These are phyloP conservation scores for Cytospora piceicola DNA, from an alignment of 2,329 filamentous ascomycete genomes.

Conservation along the genomic window DNA sequence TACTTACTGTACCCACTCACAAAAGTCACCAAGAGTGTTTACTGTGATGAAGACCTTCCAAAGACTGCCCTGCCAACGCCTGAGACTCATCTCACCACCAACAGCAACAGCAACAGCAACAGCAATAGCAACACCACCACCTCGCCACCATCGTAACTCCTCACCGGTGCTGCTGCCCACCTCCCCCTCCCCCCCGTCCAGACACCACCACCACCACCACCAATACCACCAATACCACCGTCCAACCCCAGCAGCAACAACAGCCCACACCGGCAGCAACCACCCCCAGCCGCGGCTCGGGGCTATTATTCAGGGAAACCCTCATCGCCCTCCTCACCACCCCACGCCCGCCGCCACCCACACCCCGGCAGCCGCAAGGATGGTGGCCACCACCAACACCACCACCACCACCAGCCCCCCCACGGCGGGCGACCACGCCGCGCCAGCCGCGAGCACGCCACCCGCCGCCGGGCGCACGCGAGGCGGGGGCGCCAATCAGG, in stretches of 20 bases:
- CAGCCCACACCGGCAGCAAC: not conserved
- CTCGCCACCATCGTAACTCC: not conserved
- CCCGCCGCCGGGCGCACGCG: conserved; percentile 21
- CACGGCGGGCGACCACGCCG: not conserved
- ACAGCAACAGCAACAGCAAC: not conserved
- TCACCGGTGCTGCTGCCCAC: too few species aligned
- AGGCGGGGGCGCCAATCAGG: not conserved
- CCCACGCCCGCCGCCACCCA: not conserved
- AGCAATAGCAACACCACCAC: not conserved
- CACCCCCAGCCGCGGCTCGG: not conserved
- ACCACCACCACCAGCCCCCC: not conserved
- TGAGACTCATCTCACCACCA: not conserved
- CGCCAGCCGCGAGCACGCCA: conserved; percentile 25
- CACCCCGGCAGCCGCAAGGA: not conserved
- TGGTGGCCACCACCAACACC: not conserved
- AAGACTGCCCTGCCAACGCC: not conserved
- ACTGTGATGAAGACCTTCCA: not conserved
- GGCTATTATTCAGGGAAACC: not conserved
- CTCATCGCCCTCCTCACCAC: not conserved
- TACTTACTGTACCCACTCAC: not conserved
- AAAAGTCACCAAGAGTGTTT: not conserved
- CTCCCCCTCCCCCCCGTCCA: not conserved
- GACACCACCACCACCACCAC: not conserved
- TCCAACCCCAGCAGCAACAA: not conserved
- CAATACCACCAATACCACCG: not conserved